Evolutionary conservation across 169 alveolate species (phyloP).

Genomic region (Neospora caninum): DNA sequence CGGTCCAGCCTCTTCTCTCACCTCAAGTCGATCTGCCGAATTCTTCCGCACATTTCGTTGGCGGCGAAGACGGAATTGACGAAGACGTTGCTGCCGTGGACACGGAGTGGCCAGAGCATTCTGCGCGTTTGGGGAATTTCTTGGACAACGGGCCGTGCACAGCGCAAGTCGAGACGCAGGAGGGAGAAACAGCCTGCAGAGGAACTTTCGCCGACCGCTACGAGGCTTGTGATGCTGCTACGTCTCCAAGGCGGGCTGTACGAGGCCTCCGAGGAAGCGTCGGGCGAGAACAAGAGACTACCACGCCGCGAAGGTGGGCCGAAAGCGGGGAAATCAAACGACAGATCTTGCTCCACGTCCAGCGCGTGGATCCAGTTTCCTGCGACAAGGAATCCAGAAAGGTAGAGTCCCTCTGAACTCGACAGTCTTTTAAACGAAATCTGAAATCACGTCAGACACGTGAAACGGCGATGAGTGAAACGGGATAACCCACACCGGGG

Average conservation of each 20-base stretch:
- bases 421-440: too few relatives aligned
- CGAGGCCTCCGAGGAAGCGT: background rate
- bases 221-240: slow-evolving; percentile 45
- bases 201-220: slow-evolving; percentile 48
- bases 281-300: background rate
- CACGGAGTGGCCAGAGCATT: slow-evolving; percentile 55
- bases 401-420: background rate
- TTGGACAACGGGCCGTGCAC: slow-evolving; percentile 34
- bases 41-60: slow-evolving; percentile 25
- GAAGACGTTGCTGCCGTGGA: slow-evolving; percentile 29
- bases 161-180: slow-evolving; percentile 39
- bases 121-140: slow-evolving; percentile 22
- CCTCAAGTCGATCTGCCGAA: slow-evolving; percentile 43
- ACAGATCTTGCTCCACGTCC: slow-evolving; percentile 31
- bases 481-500: too few relatives aligned
- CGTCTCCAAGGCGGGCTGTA: background rate
- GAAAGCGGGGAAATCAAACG: background rate
- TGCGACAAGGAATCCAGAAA: background rate
- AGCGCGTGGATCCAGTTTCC: slow-evolving; percentile 56
- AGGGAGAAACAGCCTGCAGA: slow-evolving; percentile 42
- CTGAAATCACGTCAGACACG: too few relatives aligned
- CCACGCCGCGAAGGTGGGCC: background rate
- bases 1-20: too few relatives aligned
- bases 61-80: slow-evolving; percentile 41
- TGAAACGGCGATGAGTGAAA: too few relatives aligned